Base-by-base conservation (phyloP, 805 yeast genomes). In the Ogataea ganodermae region DNA sequence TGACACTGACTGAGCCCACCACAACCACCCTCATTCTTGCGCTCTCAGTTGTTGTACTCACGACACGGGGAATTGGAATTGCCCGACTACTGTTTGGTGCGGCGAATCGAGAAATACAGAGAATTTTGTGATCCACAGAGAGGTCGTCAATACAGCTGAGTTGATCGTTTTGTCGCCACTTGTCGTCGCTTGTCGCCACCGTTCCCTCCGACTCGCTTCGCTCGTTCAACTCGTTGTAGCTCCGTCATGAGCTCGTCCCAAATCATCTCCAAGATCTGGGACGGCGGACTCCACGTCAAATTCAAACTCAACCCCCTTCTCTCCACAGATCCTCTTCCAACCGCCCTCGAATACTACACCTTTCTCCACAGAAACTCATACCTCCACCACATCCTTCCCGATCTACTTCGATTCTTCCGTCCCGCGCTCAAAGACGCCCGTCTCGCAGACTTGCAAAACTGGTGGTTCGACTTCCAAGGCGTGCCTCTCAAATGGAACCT, bases 401-500 rank as follows among this genome's bases (percentile, higher is more conserved):
- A 53, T 7, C 62, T 83, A 0, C 55, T 73, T 3, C 48, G 49
- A 0, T 77, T 66, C 57, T 76, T 81, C 47, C 55, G 62, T 27
- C 60, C 68, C 4, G 47, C 46, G 30, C 42, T 69, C 22, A 53
- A 52, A 23, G 63, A 66, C 21, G 60, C 59, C 3, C 50, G 47
- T 5, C 35, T 52, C 39, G 26, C 48, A 1, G 49, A 58, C 0
- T 18, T 44, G 6, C 48, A 54, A 16, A 36, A 50, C 4, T 72
- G 82, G 67, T 89, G 96, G 96, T 71, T 89, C 28, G 89, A 81
- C 52, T 76, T 71, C 59, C 84, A 83, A 26, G 75, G 68, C 4
- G 80, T 74, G 1, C 89, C 94, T 0, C 51, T 90, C 24, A 73
- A 76, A 42, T 89, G 97, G 96, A 80, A 86, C 53, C 70, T 80